Evolutionary conservation across 176 grass and related monocot species (phyloP), one percentile per base, ranked within the genome.

Genomic region (Bolboschoenus planiculmis): DNA sequence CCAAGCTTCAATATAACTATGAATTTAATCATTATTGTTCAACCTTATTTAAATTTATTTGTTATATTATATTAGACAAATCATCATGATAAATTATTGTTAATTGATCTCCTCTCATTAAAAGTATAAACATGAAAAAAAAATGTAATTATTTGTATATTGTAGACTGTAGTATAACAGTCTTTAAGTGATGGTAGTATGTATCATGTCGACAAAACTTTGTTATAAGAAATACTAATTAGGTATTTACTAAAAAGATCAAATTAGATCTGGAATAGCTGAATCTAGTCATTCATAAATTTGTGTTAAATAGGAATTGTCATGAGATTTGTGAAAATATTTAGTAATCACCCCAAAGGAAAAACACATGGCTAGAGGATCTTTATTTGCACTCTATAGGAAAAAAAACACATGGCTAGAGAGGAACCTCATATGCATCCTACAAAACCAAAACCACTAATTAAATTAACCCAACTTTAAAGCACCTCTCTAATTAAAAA

Each of bases 341-440:
- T 57, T 58, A 48, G 21, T 35, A 80, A 80, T 57, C 16, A 60
- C 30, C 18, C 18, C 64, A n/a, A 59, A 43, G 39, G 26, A 37
- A 48, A 54, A 33, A 54, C 34, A 67, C 34, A 39, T 65, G 61
- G 61, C 31, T 65, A 34, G 61, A 35, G 58, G 58, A 61, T 61
- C 58, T 61, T 61, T 61, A 61, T 61, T 61, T 30, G 58, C 26
- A 61, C 58, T 23, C 58, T 61, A 30, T 61, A 61, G 15, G 33
- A 55, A 79, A 50, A 79, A 79, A 15, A 39, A 42, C 55, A 81
- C 79, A 81, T 81, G 79, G 54, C 79, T 81, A 81, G 54, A 61
- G 21, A 61, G 21, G 16, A 81, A 14, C 79, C 29, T 23, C 23
- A 63, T 61, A 57, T 61, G 58, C 56, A 37, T 1, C 15, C 50